Conservation (phyloP, 768 basidiomycete species). For the Lanmaoa pseudosensibilis region DNA sequence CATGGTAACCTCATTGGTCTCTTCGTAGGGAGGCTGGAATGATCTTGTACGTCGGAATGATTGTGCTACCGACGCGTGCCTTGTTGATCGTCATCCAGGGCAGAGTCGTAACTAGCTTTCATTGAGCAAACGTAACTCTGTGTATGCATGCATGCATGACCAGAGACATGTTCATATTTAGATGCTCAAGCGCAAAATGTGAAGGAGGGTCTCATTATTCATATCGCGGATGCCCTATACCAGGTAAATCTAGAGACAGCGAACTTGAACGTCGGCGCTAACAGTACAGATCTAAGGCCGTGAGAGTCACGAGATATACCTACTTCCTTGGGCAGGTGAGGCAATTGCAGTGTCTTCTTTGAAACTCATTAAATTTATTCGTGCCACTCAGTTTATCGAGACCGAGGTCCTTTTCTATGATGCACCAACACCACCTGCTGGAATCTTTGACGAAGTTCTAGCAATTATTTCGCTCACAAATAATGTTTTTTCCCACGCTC, state of each 20-base stretch:
- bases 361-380: too few relatives aligned
- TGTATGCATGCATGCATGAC: slow-evolving; percentile 38
- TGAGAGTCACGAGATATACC: slow-evolving; percentile 45
- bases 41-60: slow-evolving; percentile 44
- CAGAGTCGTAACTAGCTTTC: slow-evolving; percentile 61
- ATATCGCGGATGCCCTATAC: slow-evolving; percentile 5
- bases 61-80: neutral
- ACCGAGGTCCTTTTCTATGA: slow-evolving; percentile 54
- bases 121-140: slow-evolving; percentile 55
- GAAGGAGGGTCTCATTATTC: slow-evolving; percentile 49
- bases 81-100: slow-evolving; percentile 35
- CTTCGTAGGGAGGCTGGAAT: slow-evolving; percentile 55
- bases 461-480: slow-evolving; percentile 7
- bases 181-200: neutral
- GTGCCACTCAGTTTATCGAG: slow-evolving; percentile 3
- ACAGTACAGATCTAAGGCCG: slow-evolving; percentile 14
- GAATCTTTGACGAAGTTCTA: slow-evolving; percentile 27
- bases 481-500: slow-evolving; percentile 1
- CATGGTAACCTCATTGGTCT: neutral
- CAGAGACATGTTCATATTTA: neutral
- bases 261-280: slow-evolving; percentile 15
- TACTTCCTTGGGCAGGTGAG: neutral
- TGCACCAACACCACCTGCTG: slow-evolving; percentile 30
- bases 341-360: neutral
- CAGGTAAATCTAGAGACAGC: slow-evolving; percentile 9